Conservation (phyloP, 1,139 yeast genomes). For the Hyphopichia khmerensis region DNA sequence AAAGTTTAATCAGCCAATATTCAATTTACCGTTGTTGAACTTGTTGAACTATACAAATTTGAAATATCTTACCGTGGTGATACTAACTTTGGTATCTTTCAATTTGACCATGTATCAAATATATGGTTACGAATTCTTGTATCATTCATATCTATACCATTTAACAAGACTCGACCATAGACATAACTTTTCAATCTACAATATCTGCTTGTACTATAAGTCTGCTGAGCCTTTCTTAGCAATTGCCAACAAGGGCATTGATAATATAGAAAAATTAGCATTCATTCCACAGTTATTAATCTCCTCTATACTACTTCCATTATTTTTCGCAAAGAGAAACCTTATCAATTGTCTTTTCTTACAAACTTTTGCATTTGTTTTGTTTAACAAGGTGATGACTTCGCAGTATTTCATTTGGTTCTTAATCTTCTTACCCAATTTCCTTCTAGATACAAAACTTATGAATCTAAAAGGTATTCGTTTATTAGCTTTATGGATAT, state of each 20-base stretch:
- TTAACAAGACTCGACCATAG: constrained; percentile 84
- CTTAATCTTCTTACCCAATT: constrained; percentile 77
- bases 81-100: constrained; percentile 43
- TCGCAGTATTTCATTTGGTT: constrained; percentile 95
- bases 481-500: constrained; percentile 59
- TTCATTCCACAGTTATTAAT: constrained; percentile 79
- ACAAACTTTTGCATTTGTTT: constrained; percentile 90
- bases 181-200: constrained; percentile 90
- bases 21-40: constrained; percentile 27
- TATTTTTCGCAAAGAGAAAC: constrained; percentile 51
- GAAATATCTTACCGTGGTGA: constrained; percentile 39
- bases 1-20: constrained; percentile 17
- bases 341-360: constrained; percentile 68
- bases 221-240: constrained; percentile 33
- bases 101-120: constrained; percentile 59
- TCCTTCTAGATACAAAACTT: constrained; percentile 46
- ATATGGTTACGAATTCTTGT: constrained; percentile 76
- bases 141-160: constrained; percentile 82
- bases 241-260: constrained; percentile 1
- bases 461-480: constrained; percentile 31
- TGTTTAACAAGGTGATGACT: constrained; percentile 92
- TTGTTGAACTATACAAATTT: constrained; percentile 48
- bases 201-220: constrained; percentile 67
- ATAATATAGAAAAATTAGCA: constrained; percentile 51
- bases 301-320: constrained; percentile 60